A percentile compares a stretch with the other conserved stretches of the same genome.
These are phyloP conservation scores for Colletotrichum liaoningense DNA, from an alignment of 2,329 filamentous ascomycete species.

Conservation along the genomic window DNA sequence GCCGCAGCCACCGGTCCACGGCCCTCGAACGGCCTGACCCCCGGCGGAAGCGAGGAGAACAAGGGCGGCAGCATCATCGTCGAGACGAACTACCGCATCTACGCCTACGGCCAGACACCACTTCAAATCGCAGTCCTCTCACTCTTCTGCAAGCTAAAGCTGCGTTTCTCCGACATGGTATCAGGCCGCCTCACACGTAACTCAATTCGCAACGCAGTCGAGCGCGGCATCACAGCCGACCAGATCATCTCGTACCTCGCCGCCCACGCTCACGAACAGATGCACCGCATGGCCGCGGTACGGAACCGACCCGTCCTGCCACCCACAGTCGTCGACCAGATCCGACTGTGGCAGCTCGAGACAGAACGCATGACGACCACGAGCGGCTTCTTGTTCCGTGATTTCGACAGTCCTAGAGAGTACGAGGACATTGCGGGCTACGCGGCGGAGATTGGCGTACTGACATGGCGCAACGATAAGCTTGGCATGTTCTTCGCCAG, in stretches of 20 bases:
- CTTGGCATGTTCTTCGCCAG: constrained; percentile 92
- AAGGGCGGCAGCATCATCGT: constrained; percentile 88
- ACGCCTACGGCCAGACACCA: constrained; percentile 94
- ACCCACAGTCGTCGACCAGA: constrained; percentile 97
- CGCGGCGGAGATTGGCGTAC: constrained; percentile 89
- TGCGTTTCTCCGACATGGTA: constrained; percentile 94
- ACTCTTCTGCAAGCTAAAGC: constrained; percentile 88
- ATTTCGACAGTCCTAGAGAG: constrained; percentile 80
- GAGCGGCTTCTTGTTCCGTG: constrained; percentile 87
- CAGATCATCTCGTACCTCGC: constrained; percentile 95
- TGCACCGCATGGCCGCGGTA: constrained; percentile 74
- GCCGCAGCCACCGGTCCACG: constrained; percentile 51
- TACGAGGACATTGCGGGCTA: constrained; percentile 80
- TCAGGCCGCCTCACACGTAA: constrained; percentile 90
- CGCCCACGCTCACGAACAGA: constrained; percentile 93
- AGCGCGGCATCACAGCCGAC: constrained; percentile 90
- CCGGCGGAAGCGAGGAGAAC: constrained; percentile 52
- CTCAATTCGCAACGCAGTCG: constrained; percentile 88
- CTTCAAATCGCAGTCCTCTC: constrained; percentile 94
- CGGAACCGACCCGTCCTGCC: constrained; percentile 80
- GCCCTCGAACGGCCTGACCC: constrained; percentile 46
- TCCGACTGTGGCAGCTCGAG: constrained; percentile 96
- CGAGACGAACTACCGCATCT: constrained; percentile 97
- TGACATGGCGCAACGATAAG: constrained; percentile 86
- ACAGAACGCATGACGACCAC: constrained; percentile 92